Evolutionary conservation across 1,284 basidiomycete species (phyloP).

Genomic region (Heliocybe sulcata): DNA sequence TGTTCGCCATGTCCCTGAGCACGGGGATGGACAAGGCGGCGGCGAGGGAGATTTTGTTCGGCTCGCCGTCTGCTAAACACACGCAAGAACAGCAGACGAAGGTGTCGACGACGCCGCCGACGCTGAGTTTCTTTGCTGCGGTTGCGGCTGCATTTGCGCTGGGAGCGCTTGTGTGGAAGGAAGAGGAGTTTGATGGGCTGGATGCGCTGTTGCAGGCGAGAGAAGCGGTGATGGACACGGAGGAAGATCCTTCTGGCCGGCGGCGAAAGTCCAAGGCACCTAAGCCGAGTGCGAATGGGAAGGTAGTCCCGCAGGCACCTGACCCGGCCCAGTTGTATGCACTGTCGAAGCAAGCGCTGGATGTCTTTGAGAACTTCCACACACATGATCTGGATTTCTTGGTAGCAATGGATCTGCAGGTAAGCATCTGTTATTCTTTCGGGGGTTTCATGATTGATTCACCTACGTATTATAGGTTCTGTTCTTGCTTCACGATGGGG

Average conservation of each 20-base stretch:
- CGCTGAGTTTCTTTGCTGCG: constrained; percentile 52
- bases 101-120: constrained; percentile 24
- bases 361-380: constrained; percentile 30
- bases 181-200: constrained; percentile 12
- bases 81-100: too few species aligned
- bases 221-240: not conserved
- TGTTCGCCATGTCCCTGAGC: constrained; percentile 29
- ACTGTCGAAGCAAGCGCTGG: constrained; percentile 37
- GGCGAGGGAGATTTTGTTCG: constrained; percentile 27
- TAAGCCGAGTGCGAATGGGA: not conserved
- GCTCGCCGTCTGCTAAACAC: not conserved
- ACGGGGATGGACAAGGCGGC: not conserved
- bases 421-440: constrained; percentile 12
- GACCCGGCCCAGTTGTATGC: constrained; percentile 27
- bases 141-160: constrained; percentile 48
- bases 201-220: constrained; percentile 1
- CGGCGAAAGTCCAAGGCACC: not conserved
- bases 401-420: constrained; percentile 43
- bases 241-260: constrained; percentile 6
- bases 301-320: constrained; percentile 13
- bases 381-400: constrained; percentile 46
- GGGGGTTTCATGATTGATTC: not conserved
- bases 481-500: constrained; percentile 44
- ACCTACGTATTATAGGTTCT: constrained; percentile 13
- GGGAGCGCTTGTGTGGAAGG: constrained; percentile 34